phyloP scores from a whole-genome alignment of 1,284 basidiomycete genomes.

The Lentinula novae-zelandiae region DNA sequence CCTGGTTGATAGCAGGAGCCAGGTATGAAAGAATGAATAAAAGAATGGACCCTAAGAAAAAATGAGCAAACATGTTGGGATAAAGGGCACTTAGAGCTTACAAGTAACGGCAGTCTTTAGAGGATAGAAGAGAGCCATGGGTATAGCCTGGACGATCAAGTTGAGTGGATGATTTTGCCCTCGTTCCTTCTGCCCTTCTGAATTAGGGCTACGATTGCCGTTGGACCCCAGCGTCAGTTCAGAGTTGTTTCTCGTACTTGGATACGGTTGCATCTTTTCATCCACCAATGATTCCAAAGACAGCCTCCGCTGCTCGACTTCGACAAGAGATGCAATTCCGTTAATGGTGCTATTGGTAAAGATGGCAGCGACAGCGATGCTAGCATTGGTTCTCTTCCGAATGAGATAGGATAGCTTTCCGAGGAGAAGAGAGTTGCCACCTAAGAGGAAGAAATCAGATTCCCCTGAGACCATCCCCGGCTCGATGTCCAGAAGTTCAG shows the following conservation, averaged over 20 bases:
- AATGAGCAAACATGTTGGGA: constrained; percentile 1
- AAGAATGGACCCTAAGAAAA: constrained; percentile 27
- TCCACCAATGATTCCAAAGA: constrained; percentile 9
- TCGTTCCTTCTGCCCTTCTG: constrained; percentile 18
- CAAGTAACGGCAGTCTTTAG: constrained; percentile 40
- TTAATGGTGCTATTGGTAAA: constrained; percentile 39
- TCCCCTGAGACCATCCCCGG: constrained; percentile 29
- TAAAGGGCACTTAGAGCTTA: constrained; percentile 16
- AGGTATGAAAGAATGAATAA: constrained; percentile 30
- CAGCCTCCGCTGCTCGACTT: constrained; percentile 20
- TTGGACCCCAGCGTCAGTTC: constrained; percentile 7
- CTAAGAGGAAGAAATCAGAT: constrained; percentile 44
- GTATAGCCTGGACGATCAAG: constrained; percentile 37
- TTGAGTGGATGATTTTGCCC: constrained; percentile 34
- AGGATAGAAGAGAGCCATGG: constrained; percentile 40
- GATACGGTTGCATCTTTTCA: neutral
- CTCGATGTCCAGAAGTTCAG: constrained; percentile 35
- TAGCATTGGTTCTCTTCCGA: constrained; percentile 36
- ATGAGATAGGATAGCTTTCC: constrained; percentile 40
- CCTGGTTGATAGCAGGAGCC: constrained; percentile 23
- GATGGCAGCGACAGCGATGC: constrained; percentile 32
- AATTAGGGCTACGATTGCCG: neutral
- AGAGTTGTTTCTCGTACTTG: constrained; percentile 5
- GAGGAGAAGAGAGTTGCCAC: constrained; percentile 41
- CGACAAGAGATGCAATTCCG: constrained; percentile 39